These are phyloP conservation scores for Proliferodiscus dingleyae DNA, from an alignment of 2,329 filamentous ascomycete species.

Conservation along the genomic window DNA sequence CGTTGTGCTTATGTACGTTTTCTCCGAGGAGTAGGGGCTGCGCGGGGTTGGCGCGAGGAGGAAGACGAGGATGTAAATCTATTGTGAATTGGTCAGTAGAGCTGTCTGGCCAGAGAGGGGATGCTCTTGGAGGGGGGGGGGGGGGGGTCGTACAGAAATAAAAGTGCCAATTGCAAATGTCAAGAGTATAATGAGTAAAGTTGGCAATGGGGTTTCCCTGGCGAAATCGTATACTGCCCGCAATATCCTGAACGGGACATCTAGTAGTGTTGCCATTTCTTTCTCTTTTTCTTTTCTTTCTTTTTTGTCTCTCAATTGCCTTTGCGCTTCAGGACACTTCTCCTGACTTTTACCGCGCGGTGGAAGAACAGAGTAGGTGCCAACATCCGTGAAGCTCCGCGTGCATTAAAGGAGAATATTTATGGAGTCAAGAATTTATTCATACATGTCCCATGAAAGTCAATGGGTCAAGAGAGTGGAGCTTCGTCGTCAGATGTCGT, in stretches of 20 bases:
- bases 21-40: slow-evolving; percentile 69
- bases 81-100: too few species aligned
- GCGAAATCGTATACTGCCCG: slow-evolving; percentile 4
- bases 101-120: slow-evolving; percentile 8
- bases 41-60: slow-evolving; percentile 79
- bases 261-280: slow-evolving; percentile 15
- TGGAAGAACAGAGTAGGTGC: too few species aligned
- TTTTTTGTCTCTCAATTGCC: too few species aligned
- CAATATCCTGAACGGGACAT: slow-evolving; percentile 8
- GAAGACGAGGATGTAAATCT: slow-evolving; percentile 66
- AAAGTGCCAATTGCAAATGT: slow-evolving; percentile 12
- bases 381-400: slow-evolving; percentile 9
- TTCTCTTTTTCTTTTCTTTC: neutral
- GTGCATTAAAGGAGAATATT: slow-evolving; percentile 3
- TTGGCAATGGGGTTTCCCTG: slow-evolving; percentile 13
- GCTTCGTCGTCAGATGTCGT: slow-evolving; percentile 4
- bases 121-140: neutral
- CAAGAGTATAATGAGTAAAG: slow-evolving; percentile 12
- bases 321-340: neutral
- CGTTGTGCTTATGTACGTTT: slow-evolving; percentile 73
- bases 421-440: slow-evolving; percentile 2
- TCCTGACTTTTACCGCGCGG: neutral
- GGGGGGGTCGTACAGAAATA: slow-evolving; percentile 12
- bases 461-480: slow-evolving; percentile 8
- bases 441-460: slow-evolving; percentile 10